phyloP scores from a whole-genome alignment of 2,329 filamentous ascomycete genomes.

The Verticillium nubilum region DNA sequence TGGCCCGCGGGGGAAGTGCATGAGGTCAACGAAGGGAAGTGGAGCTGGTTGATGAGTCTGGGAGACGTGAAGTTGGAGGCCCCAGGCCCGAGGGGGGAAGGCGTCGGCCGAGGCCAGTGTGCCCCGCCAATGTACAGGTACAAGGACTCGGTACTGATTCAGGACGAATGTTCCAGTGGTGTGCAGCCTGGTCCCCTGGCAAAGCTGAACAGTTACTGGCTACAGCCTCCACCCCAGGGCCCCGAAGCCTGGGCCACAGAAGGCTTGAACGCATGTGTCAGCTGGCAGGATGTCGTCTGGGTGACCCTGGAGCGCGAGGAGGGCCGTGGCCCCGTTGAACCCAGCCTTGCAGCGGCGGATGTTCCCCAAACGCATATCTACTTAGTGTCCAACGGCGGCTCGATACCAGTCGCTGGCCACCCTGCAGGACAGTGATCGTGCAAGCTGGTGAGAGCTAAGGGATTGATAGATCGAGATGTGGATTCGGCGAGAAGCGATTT shows the following conservation, averaged over 20 bases:
- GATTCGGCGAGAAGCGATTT: not conserved
- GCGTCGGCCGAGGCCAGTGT: not conserved
- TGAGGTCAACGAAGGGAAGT: not conserved
- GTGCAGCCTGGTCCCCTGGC: not conserved
- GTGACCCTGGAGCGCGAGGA: not conserved
- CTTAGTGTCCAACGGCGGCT: not conserved
- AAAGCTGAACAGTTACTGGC: not conserved
- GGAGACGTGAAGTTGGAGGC: not conserved
- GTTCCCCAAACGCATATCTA: not conserved
- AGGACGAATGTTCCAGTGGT: not conserved
- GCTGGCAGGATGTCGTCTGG: not conserved
- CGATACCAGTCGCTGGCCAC: too few relatives aligned
- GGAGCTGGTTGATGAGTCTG: not conserved
- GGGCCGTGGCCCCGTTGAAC: not conserved
- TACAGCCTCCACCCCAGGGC: not conserved
- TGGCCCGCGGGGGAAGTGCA: not conserved
- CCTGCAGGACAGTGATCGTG: too few relatives aligned
- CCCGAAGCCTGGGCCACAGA: not conserved
- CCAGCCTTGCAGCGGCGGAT: not conserved
- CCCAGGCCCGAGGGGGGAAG: not conserved
- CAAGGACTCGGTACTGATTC: not conserved
- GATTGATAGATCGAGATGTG: not conserved
- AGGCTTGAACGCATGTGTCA: not conserved
- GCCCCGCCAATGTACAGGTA: not conserved
- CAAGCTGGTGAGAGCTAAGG: not conserved